A percentile compares a stretch with the other conserved stretches of the same genome.
phyloP scores from a whole-genome alignment of 1,284 basidiomycete genomes.

The Pyrrhoderma lamaoense region DNA sequence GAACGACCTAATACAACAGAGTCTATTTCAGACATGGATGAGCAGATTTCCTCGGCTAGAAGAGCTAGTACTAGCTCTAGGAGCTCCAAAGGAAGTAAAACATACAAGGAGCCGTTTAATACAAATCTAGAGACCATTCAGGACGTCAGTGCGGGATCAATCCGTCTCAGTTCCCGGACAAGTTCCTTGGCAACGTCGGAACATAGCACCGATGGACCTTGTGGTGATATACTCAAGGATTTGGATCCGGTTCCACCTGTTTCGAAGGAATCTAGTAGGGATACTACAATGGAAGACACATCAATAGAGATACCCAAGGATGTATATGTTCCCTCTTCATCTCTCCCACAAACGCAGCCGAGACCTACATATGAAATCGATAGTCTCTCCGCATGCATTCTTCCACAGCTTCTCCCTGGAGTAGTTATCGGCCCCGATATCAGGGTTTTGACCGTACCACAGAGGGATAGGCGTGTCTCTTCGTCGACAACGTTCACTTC shows the following conservation, averaged over 20 bases:
- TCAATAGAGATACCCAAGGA: no score
- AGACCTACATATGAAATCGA: slow-evolving; percentile 55
- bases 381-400: slow-evolving; percentile 54
- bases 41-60: not conserved
- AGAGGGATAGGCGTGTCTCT: slow-evolving; percentile 22
- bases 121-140: slow-evolving; percentile 8
- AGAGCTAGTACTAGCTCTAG: not conserved
- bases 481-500: slow-evolving; percentile 35
- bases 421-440: slow-evolving; percentile 48
- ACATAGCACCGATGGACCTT: slow-evolving; percentile 18
- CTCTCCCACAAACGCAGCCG: slow-evolving; percentile 32
- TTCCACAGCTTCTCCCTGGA: slow-evolving; percentile 63
- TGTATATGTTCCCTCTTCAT: slow-evolving; percentile 18
- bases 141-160: not conserved
- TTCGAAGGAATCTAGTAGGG: not conserved
- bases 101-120: not conserved
- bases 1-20: no score
- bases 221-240: no score
- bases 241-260: not conserved
- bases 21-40: not conserved
- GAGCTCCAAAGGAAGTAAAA: slow-evolving; percentile 1
- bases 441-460: slow-evolving; percentile 40
- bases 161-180: not conserved
- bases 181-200: not conserved
- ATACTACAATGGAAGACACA: no score